These are phyloP conservation scores for Stephania cephalantha DNA, from an alignment of 164 flowering plant genomes.

Conservation along the genomic window DNA sequence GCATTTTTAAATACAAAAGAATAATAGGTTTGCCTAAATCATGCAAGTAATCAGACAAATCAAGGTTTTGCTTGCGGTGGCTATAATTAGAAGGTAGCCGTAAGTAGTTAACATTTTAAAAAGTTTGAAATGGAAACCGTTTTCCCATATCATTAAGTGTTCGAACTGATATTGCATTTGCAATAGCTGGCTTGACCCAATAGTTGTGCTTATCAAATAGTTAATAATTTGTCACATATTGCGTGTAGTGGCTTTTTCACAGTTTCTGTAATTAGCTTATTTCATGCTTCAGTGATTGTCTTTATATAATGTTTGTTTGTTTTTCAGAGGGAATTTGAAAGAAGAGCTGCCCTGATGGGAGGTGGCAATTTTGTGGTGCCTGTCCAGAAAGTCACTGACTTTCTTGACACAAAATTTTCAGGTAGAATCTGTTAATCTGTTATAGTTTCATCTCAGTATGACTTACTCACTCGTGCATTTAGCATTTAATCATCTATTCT, in stretches of 20 bases:
- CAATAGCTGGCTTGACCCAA: no score
- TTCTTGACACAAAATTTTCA: conserved; percentile 63
- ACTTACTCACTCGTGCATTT: not conserved
- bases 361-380: conserved; percentile 94
- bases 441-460: not conserved
- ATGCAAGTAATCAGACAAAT: no score
- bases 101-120: no score
- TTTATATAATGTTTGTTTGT: not conserved
- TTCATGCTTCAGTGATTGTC: not conserved
- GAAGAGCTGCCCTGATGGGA: conserved; percentile 80
- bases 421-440: conserved; percentile 32
- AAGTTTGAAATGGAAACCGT: no score
- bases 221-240: not conserved
- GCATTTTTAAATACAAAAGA: no score
- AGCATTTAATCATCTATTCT: conserved; percentile 6
- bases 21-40: no score
- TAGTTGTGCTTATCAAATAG: no score
- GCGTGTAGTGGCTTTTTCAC: not conserved
- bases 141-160: no score
- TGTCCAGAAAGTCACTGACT: conserved; percentile 83
- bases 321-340: conserved; percentile 68
- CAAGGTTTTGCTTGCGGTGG: no score
- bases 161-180: no score
- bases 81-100: no score
- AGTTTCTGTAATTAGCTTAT: not conserved